A percentile compares a stretch with the other conserved stretches of the same genome.
Conservation (phyloP, 176 grass and related monocot genomes). For the Paspalum notatum region DNA sequence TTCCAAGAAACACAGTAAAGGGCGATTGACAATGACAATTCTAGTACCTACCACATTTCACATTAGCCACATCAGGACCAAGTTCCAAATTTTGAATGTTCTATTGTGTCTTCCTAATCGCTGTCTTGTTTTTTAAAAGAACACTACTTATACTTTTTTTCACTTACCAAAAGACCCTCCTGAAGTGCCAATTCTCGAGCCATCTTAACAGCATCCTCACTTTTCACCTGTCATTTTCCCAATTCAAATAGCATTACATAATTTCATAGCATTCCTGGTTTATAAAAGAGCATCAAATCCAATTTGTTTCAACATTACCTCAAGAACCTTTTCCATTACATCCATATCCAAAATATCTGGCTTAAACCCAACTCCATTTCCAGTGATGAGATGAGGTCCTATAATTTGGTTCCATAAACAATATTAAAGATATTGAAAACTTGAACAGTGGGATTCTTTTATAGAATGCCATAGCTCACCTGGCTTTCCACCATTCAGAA, state of each 20-base stretch:
- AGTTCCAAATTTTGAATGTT: slow-evolving; percentile 8
- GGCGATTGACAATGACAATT: too few species aligned
- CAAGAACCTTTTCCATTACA: slow-evolving; percentile 90
- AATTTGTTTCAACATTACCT: slow-evolving; percentile 48
- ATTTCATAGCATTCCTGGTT: not conserved
- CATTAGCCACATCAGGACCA: not conserved
- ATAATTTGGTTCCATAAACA: slow-evolving; percentile 24
- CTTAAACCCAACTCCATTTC: slow-evolving; percentile 96
- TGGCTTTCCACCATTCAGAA: slow-evolving; percentile 57
- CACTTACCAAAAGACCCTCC: slow-evolving; percentile 86
- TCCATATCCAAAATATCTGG: slow-evolving; percentile 94
- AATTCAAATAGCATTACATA: not conserved
- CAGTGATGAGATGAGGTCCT: slow-evolving; percentile 92
- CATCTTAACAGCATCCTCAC: slow-evolving; percentile 90
- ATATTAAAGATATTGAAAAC: not conserved
- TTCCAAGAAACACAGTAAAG: not conserved
- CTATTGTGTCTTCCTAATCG: not conserved
- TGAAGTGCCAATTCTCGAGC: slow-evolving; percentile 69
- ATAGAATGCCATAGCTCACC: slow-evolving; percentile 13
- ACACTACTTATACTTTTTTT: not conserved
- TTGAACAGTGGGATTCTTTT: not conserved
- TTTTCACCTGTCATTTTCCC: slow-evolving; percentile 60
- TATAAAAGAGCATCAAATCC: not conserved
- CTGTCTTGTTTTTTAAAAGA: not conserved
- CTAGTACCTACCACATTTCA: not conserved